A percentile compares a stretch with the other conserved stretches of the same genome.
Conservation (phyloP, 768 basidiomycete genomes). For the Phylloporus rhodoxanthus region DNA sequence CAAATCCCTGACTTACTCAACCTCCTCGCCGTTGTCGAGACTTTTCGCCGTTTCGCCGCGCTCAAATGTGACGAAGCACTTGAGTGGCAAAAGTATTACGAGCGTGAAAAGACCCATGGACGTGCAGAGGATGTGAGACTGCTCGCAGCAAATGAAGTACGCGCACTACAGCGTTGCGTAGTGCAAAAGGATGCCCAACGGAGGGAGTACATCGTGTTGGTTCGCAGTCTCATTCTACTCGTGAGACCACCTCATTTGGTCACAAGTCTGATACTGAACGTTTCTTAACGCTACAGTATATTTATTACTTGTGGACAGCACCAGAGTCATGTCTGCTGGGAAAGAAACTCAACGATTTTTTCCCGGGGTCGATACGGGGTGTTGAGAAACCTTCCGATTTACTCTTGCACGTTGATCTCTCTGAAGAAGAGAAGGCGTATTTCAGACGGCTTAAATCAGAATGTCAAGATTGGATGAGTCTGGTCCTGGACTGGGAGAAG, state of each 20-base stretch:
- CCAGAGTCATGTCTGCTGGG: slow-evolving; percentile 23
- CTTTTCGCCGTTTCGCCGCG: slow-evolving; percentile 14
- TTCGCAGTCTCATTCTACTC: slow-evolving; percentile 17
- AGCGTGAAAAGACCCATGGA: slow-evolving; percentile 1
- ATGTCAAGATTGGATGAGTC: slow-evolving; percentile 16
- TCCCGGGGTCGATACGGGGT: slow-evolving; percentile 22
- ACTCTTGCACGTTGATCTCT: slow-evolving; percentile 22
- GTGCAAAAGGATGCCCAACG: slow-evolving; percentile 12
- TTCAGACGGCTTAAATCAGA: slow-evolving; percentile 15
- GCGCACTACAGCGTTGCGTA: slow-evolving; percentile 8
- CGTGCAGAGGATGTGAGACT: slow-evolving; percentile 10
- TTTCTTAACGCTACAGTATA: slow-evolving; percentile 11
- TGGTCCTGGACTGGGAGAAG: slow-evolving; percentile 18
- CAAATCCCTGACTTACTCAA: slow-evolving; percentile 29
- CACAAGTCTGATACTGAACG: background rate
- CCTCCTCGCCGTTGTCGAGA: slow-evolving; percentile 20
- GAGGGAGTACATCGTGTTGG: slow-evolving; percentile 20
- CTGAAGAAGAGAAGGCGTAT: slow-evolving; percentile 17
- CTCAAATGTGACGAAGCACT: slow-evolving; percentile 18
- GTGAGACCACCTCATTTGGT: slow-evolving; percentile 9
- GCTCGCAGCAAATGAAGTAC: slow-evolving; percentile 17
- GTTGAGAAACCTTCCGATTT: slow-evolving; percentile 12
- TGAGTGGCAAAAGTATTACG: slow-evolving; percentile 24
- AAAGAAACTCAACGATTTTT: slow-evolving; percentile 22
- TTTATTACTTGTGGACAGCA: slow-evolving; percentile 26